Evolutionary conservation across 495 filamentous ascomycete species (phyloP).

Genomic region (Letharia columbiana): DNA sequence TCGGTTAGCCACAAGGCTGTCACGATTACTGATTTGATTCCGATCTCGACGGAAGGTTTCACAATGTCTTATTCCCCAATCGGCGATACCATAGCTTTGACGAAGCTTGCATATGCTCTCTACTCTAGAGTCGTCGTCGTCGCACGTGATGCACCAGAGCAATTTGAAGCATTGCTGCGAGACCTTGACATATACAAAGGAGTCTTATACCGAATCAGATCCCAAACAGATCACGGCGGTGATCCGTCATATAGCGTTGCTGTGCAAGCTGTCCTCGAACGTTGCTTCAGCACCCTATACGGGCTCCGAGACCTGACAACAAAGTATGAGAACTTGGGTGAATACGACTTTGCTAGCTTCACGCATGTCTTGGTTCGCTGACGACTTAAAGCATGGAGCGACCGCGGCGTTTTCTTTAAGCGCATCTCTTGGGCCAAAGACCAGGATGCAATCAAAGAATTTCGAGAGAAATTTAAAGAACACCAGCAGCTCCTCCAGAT

Average conservation of each 20-base stretch:
- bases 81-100: constrained; percentile 12
- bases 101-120: constrained; percentile 11
- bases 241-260: constrained; percentile 1
- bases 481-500: constrained; percentile 14
- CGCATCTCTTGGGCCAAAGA: constrained; percentile 16
- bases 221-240: background rate
- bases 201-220: constrained; percentile 9
- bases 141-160: constrained; percentile 15
- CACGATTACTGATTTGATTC: background rate
- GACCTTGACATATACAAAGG: constrained; percentile 12
- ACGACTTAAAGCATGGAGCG: constrained; percentile 14
- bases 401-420: constrained; percentile 14
- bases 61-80: constrained; percentile 15
- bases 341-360: background rate
- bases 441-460: constrained; percentile 13
- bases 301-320: constrained; percentile 9
- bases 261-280: background rate
- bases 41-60: background rate
- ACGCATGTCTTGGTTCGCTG: background rate
- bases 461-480: constrained; percentile 8
- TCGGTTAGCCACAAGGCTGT: background rate
- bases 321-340: constrained; percentile 21
- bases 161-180: constrained; percentile 12
- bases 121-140: constrained; percentile 17
- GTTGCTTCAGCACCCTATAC: constrained; percentile 10